A percentile compares a stretch with the other conserved stretches of the same genome.
phyloP scores from a whole-genome alignment of 495 filamentous ascomycete genomes.

The Bacidia rubella region DNA sequence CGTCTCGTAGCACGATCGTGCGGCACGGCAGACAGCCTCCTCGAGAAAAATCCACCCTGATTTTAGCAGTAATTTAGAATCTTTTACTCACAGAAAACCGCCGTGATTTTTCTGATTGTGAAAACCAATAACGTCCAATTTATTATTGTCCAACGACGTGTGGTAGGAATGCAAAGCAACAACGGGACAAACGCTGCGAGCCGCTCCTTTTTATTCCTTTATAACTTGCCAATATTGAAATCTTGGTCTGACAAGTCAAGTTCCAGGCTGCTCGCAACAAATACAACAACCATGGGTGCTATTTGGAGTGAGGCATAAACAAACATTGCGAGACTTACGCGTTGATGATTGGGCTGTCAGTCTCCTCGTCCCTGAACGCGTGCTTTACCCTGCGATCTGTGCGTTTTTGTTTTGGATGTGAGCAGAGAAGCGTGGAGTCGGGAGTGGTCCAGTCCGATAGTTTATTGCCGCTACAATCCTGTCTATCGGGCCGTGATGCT shows the following conservation, averaged over 20 bases:
- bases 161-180: background rate
- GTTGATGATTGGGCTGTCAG: background rate
- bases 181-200: background rate
- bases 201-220: background rate
- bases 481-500: background rate
- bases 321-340: background rate
- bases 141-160: background rate
- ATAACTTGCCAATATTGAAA: background rate
- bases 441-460: slow-evolving; percentile 2
- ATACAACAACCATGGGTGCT: background rate
- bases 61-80: background rate
- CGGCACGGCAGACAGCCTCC: background rate
- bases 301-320: background rate
- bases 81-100: background rate
- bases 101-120: background rate
- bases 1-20: background rate
- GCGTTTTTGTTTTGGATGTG: background rate
- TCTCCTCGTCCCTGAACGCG: background rate
- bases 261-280: background rate
- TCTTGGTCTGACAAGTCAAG: background rate
- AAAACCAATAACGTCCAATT: background rate
- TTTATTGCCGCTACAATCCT: background rate
- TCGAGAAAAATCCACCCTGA: background rate
- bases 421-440: background rate
- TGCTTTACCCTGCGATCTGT: background rate